Conservation (phyloP, 192 early-diverging fungal genomes). For the Coemansia sp. region DNA sequence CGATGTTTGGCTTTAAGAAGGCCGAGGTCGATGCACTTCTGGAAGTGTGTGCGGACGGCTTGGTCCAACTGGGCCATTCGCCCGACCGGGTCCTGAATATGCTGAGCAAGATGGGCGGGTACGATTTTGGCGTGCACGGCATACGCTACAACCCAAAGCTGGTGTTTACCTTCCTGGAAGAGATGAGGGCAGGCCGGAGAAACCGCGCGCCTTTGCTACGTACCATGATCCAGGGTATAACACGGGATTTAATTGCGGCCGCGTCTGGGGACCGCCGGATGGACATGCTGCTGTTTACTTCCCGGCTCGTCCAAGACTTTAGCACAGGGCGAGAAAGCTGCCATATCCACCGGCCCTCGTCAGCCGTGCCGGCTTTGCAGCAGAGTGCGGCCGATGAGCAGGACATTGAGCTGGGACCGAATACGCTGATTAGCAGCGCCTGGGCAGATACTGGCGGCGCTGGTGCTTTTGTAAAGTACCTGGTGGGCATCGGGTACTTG, state of each 20-base stretch:
- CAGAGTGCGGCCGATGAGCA: neutral
- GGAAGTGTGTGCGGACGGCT: no score
- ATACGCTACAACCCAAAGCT: neutral
- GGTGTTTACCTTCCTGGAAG: neutral
- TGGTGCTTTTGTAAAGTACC: neutral
- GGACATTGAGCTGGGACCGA: neutral
- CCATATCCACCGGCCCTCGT: neutral
- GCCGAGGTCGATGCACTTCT: no score
- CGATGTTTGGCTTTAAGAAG: conserved; percentile 1
- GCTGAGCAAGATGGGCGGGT: neutral
- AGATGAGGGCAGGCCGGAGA: neutral
- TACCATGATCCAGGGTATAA: neutral
- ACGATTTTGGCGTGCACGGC: neutral
- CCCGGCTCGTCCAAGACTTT: neutral
- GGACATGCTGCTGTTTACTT: neutral
- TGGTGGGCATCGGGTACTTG: neutral
- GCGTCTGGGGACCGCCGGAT: neutral
- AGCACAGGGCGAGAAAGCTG: no score
- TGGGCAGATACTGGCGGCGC: neutral
- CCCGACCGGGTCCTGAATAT: neutral
- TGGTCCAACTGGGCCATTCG: neutral
- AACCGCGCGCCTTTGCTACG: neutral
- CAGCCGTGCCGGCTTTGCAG: neutral
- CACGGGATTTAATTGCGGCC: neutral
- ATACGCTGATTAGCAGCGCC: neutral